Conservation (phyloP, 306 rosid genomes). For the Vigna reflexopilosa region DNA sequence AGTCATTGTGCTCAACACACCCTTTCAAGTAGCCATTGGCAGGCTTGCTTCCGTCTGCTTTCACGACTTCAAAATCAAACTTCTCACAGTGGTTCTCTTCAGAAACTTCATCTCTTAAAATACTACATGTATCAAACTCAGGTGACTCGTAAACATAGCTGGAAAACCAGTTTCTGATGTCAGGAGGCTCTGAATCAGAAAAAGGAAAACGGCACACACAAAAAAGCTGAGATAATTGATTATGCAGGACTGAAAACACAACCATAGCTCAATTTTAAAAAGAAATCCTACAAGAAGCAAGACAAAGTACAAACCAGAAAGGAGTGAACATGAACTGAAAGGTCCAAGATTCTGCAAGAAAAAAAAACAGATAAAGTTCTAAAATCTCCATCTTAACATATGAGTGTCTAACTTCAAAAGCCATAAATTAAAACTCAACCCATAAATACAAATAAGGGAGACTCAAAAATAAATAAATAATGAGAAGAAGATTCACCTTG, state of each 20-base stretch:
- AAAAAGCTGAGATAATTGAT: constrained; percentile 9
- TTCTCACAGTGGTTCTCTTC: constrained; percentile 42
- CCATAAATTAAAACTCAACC: not conserved
- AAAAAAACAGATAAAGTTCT: not conserved
- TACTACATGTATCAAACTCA: constrained; percentile 42
- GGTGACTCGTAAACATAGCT: constrained; percentile 82
- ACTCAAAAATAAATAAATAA: not conserved
- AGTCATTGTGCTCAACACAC: constrained; percentile 33
- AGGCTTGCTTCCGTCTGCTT: constrained; percentile 34
- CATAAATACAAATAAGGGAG: not conserved
- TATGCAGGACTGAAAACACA: constrained; percentile 15
- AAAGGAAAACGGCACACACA: not conserved
- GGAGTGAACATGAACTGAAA: constrained; percentile 50
- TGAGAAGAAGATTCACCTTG: constrained; percentile 48
- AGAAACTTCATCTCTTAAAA: constrained; percentile 39
- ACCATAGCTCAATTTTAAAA: not conserved
- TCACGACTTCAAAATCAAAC: constrained; percentile 33
- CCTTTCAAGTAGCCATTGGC: constrained; percentile 26
- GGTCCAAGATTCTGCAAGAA: constrained; percentile 53
- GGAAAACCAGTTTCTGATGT: constrained; percentile 77
- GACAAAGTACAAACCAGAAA: constrained; percentile 63
- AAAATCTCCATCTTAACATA: not conserved
- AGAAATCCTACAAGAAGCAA: constrained; percentile 36
- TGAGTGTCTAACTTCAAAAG: not conserved
- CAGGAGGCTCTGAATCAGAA: constrained; percentile 63